Conservation (phyloP, 1,284 basidiomycete genomes). For the Apiotrichum laibachii region DNA sequence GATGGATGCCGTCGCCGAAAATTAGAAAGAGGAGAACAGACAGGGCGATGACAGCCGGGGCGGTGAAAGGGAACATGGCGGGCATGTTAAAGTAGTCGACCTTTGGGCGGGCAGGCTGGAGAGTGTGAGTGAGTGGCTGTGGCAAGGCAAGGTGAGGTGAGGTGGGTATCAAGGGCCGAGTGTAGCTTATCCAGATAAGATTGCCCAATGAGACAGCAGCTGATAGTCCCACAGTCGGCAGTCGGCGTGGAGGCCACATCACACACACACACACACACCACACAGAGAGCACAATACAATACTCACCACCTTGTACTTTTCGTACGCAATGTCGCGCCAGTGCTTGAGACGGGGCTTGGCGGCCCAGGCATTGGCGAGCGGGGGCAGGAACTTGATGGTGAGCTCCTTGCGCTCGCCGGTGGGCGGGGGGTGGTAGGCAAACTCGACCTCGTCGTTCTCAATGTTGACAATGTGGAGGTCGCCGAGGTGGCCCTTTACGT, state of each 20-base stretch:
- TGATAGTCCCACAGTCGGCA: not conserved
- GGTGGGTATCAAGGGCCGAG: not conserved
- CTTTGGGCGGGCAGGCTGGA: constrained; percentile 18
- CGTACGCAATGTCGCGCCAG: constrained; percentile 20
- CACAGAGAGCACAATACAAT: not conserved
- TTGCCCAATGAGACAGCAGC: not conserved
- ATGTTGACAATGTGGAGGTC: constrained; percentile 32
- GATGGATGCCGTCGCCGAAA: constrained; percentile 20
- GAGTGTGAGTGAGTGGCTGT: not conserved
- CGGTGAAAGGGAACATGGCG: constrained; percentile 26
- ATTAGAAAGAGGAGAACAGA: constrained; percentile 24
- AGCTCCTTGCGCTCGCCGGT: constrained; percentile 15
- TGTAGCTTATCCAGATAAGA: not conserved
- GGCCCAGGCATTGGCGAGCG: constrained; percentile 21
- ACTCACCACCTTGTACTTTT: constrained; percentile 32
- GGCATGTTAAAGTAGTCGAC: constrained; percentile 34
- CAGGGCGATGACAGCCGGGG: constrained; percentile 22
- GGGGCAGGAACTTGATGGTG: constrained; percentile 28
- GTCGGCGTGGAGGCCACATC: not conserved
- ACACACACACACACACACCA: too few relatives aligned
- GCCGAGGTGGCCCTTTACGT: constrained; percentile 31
- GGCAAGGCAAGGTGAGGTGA: too few relatives aligned
- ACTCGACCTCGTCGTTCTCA: constrained; percentile 14
- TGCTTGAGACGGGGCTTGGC: constrained; percentile 17
- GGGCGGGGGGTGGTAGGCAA: constrained; percentile 31